phyloP scores from a whole-genome alignment of 768 basidiomycete species.

The Serpula lacrymans region DNA sequence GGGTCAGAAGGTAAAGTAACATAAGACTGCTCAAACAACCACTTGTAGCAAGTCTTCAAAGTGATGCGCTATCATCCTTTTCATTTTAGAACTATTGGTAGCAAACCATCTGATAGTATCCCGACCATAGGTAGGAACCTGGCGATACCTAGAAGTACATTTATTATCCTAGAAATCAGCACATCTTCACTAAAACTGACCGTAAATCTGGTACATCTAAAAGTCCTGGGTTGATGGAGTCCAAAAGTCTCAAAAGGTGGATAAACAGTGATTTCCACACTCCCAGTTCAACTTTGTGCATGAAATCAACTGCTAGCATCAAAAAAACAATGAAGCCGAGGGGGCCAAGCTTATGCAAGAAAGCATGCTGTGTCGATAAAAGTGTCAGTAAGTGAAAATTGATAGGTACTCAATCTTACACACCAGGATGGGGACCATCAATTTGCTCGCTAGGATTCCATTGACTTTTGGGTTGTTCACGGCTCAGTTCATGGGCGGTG shows the following conservation, averaged over 20 bases:
- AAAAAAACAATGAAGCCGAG: conserved; percentile 9
- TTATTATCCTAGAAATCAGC: too few species aligned
- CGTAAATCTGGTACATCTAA: conserved; percentile 15
- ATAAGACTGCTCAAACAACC: background rate
- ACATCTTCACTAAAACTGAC: conserved; percentile 9
- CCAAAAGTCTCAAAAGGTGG: conserved; percentile 13
- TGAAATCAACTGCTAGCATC: conserved; percentile 8
- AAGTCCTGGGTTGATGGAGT: conserved; percentile 5
- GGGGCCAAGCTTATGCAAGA: background rate
- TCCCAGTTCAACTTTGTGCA: conserved; percentile 14
- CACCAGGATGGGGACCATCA: conserved; percentile 27
- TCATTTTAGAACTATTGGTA: conserved; percentile 29
- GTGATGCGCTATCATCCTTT: conserved; percentile 31
- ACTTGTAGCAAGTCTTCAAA: conserved; percentile 35
- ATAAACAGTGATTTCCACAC: conserved; percentile 10
- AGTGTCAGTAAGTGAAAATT: background rate
- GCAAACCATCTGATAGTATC: conserved; percentile 26
- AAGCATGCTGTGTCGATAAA: background rate
- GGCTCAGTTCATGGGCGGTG: too few species aligned
- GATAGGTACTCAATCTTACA: background rate
- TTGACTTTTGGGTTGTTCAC: background rate
- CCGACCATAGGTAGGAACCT: conserved; percentile 26
- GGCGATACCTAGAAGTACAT: conserved; percentile 26
- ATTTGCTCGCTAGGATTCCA: conserved; percentile 8
- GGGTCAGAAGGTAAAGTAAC: background rate